Evolutionary conservation across 2,329 filamentous ascomycete genomes (phyloP), one percentile per base, ranked within the genome.

Genomic region (Sclerotinia minor): DNA sequence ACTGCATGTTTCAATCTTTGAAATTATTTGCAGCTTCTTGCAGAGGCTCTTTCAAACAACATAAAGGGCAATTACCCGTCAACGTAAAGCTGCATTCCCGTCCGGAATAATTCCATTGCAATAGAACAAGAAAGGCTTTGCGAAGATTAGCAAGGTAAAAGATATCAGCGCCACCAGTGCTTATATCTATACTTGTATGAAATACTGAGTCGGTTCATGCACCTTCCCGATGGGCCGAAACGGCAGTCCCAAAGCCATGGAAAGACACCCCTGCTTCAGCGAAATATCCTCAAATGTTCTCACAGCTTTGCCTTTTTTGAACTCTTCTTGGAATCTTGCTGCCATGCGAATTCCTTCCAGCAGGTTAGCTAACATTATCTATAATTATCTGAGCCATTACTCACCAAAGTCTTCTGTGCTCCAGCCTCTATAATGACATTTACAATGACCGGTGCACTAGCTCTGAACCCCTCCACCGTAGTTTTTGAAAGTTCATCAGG

Each of bases 381-480:
- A 15, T 26, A 8, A 26, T 24, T 17, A 9, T 24, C 21, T 41
- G 2, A 52, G 50, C 1, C 47, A 64, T 13, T n/a, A 71, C 73
- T 72, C 69, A 74, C 75, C 68, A 76, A 67, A 68, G 80, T 80
- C 74, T 81, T 79, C 61, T 79, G 79, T 68, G 79, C 78, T 0
- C 82, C 82, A 41, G 82, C 80, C 72, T 85, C 83, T 69, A 87
- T 82, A 54, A 86, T 80, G 2, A 87, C 79, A 78, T 87, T 87
- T 1, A 87, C 79, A 11, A 87, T 78, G 1, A 82, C 82, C 0
- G 83, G 82, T 17, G 79, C 80, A 44, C 76, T 79, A 13, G 80
- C 79, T 68, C 78, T 74, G 71, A 82, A 87, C 0, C 84, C 85
- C 65, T 81, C 79, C 67, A 80, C 76, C 9, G 83, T 83, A n/a